Base-by-base conservation (phyloP, 768 basidiomycete genomes). In the Trametes villosa region DNA sequence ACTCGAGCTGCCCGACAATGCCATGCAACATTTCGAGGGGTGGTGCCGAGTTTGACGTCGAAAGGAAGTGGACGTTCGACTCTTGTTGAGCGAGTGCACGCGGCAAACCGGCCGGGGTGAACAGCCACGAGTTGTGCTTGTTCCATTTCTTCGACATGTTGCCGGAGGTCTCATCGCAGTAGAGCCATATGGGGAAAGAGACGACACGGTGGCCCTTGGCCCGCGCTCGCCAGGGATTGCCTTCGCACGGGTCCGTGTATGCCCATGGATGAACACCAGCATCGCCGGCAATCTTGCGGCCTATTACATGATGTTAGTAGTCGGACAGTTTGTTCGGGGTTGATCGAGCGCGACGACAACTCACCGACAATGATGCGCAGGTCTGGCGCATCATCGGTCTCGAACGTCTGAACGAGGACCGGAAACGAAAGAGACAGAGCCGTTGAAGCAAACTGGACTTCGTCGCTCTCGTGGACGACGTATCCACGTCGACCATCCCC, bases 111-210 rank as follows among this genome's bases (percentile, higher is more conserved):
- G 77, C 77, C 1, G 66, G 63, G 0, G 71, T 75, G 42, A 78
- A 73, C 0, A 78, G 70, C 41, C 76, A 75, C 3, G 66, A 71
- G 54, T 79, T 78, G 49, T 80, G 80, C 52, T 76, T 71, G 57
- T 81, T 81, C 78, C 79, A 81, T 59, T 78, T 78, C 60, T 81
- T 81, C 0, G 77, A 80, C 0, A 64, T 33, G 57, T 81, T 81
- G 0, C 79, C 79, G 0, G 77, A 80, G 0, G 75, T 78, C 47
- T 80, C 77, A 44, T 81, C 77, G 51, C 78, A 78, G 61, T 79
- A 80, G 0, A 78, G 31, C 75, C 77, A 78, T 0, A 80, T 46
- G 3, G 73, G 74, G n/a, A 77, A 58, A 0, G 71, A 38, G 17
- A 69, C 36, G 9, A 78, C 75, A 30, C 68, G 70, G 17, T 62